phyloP scores from a whole-genome alignment of 176 grass and related monocot genomes.

The Aegilops bicornis region DNA sequence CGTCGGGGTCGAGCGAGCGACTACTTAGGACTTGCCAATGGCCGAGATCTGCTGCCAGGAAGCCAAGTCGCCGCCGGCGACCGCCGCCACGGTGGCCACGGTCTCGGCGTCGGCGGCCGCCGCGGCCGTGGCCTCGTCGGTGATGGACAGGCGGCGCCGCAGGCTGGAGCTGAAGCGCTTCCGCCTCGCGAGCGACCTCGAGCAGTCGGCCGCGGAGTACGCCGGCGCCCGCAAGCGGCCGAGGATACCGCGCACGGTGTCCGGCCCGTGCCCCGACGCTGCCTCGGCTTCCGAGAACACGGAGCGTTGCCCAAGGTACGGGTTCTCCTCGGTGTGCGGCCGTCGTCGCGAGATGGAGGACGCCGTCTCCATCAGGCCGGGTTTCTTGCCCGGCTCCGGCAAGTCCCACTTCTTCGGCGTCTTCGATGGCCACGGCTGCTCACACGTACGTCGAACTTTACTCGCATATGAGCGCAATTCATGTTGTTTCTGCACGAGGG shows the following conservation, averaged over 20 bases:
- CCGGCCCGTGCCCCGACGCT: neutral
- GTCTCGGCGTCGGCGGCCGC: conserved; percentile 10
- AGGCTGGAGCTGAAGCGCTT: conserved; percentile 44
- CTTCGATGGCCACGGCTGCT: conserved; percentile 95
- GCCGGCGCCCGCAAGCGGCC: conserved; percentile 25
- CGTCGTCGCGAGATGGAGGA: conserved; percentile 93
- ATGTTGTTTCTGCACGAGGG: neutral
- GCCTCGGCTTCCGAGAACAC: neutral
- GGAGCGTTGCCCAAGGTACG: conserved; percentile 45
- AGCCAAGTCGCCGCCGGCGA: conserved; percentile 43
- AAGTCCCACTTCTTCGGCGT: conserved; percentile 85
- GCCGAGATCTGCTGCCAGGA: conserved; percentile 72
- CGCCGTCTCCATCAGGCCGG: conserved; percentile 60
- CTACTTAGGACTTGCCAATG: conserved; percentile 26
- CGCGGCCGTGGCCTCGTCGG: conserved; percentile 39
- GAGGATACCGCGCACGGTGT: conserved; percentile 28
- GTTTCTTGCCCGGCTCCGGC: conserved; percentile 40
- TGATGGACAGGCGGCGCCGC: conserved; percentile 44
- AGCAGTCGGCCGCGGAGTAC: conserved; percentile 29
- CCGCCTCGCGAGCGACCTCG: conserved; percentile 36
- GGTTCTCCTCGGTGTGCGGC: conserved; percentile 60
- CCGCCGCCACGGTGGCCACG: conserved; percentile 25
- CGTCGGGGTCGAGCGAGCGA: neutral
- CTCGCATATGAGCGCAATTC: neutral
- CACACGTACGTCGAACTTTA: conserved; percentile 44